Evolutionary conservation across 768 basidiomycete species (phyloP).

Genomic region (Gymnopilus junonius): DNA sequence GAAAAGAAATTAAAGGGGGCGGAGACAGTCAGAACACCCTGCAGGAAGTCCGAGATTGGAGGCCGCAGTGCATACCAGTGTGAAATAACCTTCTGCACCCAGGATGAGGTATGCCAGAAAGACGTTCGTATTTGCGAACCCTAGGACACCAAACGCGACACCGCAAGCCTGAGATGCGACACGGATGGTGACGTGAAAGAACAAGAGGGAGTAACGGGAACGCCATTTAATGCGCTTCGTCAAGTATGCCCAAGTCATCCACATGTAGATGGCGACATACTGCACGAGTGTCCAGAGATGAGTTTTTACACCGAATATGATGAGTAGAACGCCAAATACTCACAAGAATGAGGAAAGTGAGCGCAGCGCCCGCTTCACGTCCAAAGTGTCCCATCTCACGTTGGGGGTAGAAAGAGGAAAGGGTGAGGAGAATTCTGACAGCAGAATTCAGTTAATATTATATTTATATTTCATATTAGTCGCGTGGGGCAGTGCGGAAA

Average conservation of each 20-base stretch:
- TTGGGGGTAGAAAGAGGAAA: background rate
- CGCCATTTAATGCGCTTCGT: conserved; percentile 31
- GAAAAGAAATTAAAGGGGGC: background rate
- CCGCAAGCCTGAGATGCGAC: conserved; percentile 40
- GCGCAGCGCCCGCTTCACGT: conserved; percentile 33
- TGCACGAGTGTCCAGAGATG: conserved; percentile 7
- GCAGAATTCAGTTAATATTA: background rate
- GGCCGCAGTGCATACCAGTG: conserved; percentile 5
- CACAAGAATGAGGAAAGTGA: conserved; percentile 34
- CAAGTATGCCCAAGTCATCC: conserved; percentile 32
- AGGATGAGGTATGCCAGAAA: conserved; percentile 37
- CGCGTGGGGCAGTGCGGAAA: background rate
- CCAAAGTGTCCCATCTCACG: conserved; percentile 17
- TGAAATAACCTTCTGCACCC: conserved; percentile 15
- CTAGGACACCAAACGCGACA: conserved; percentile 37
- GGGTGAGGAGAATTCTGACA: background rate
- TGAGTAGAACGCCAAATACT: background rate
- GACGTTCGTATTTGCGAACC: conserved; percentile 28
- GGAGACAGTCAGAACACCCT: background rate
- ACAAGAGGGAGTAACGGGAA: conserved; percentile 36
- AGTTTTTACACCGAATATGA: background rate
- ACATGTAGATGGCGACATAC: conserved; percentile 33
- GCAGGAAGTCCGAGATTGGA: background rate
- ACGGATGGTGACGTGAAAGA: conserved; percentile 37
- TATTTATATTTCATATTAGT: background rate